Conservation (phyloP, 805 yeast genomes). For the Groenewaldozyma salmanticensis region DNA sequence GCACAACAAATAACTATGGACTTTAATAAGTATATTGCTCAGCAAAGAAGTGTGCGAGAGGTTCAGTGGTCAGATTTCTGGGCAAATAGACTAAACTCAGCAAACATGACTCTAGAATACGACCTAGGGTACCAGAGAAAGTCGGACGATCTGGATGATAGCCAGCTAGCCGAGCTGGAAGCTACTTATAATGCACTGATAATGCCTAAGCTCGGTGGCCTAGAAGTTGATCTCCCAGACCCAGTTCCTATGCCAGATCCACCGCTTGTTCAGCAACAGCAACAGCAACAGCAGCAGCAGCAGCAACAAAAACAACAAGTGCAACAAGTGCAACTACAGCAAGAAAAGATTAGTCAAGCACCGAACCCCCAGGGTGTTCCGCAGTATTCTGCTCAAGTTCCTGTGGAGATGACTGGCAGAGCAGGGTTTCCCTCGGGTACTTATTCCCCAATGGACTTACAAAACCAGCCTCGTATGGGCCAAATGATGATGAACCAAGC, state of each 20-base stretch:
- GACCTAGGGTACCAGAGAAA: slow-evolving; percentile 37
- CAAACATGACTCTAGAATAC: slow-evolving; percentile 14
- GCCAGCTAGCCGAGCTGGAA: slow-evolving; percentile 2
- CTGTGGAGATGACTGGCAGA: not conserved
- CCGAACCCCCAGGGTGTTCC: not conserved
- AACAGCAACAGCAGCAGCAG: slow-evolving; percentile 6
- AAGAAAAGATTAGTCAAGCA: not conserved
- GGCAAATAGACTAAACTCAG: slow-evolving; percentile 11
- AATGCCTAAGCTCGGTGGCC: slow-evolving; percentile 11
- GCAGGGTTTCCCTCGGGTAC: too few species aligned
- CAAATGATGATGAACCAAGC: not conserved
- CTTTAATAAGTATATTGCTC: slow-evolving; percentile 21
- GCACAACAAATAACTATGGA: slow-evolving; percentile 19
- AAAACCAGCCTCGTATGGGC: too few species aligned
- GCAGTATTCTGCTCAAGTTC: not conserved
- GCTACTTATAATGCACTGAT: slow-evolving; percentile 1
- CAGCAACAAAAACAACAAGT: slow-evolving; percentile 7
- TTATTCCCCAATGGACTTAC: too few species aligned
- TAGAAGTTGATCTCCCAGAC: slow-evolving; percentile 11
- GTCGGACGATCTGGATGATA: slow-evolving; percentile 3
- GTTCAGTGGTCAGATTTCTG: slow-evolving; percentile 27
- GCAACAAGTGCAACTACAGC: slow-evolving; percentile 2
- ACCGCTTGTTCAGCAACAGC: slow-evolving; percentile 1
- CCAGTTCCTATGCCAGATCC: slow-evolving; percentile 11
- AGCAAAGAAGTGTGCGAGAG: slow-evolving; percentile 22